Base-by-base conservation (phyloP, 768 basidiomycete species). In the Pleurotus eryngii region DNA sequence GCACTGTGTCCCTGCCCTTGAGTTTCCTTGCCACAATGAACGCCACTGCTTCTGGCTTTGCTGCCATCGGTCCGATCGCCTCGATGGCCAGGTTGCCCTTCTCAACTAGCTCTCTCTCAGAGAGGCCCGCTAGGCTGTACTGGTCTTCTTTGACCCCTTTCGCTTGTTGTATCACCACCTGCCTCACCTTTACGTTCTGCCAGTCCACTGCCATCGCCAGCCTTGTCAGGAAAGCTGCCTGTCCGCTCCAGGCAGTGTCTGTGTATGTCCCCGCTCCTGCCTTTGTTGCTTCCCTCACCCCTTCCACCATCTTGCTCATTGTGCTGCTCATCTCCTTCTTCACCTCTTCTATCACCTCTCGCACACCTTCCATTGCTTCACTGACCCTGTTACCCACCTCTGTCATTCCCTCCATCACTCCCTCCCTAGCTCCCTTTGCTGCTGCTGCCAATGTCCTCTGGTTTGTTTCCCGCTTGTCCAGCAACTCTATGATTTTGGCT, bases 1-100 rank as follows among this genome's bases (percentile, higher is more conserved):
- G 55, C 3, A 66, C 17, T 0, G 68, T 38, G 0, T 60, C 58
- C 0, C 66, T 61, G 11, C 61, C 58, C 6, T 53, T 18, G 8
- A 64, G 54, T 0, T 24, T 27, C 9, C 18, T 38, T 2, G 64
- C 68, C 5, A 54, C 60, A 1, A 65, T 37, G 9, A 68, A 59
- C 11, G 26, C 39, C n/a, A 40, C 39, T 20, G 14, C 7, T 17
- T 56, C 35, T 12, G 50, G 59, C 9, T 60, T 46, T 9, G 5
- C 15, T 17, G 51, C 54, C 30, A 22, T 39, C 42, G 9, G 9
- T 12, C 37, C 57, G 53, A 58, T 58, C 14, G 9, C 15, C 15
- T 55, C n/a, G 6, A 58, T 15, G 9, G 57, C 57, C 38, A 42
- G 11, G 39, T 40, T 58, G 18, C 51, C 57, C 39, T 58, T 58